Percentiles rank a stretch among this genome's conserved stretches.
Conservation (phyloP, 140 eudicot species). For the Anethum foeniculum region DNA sequence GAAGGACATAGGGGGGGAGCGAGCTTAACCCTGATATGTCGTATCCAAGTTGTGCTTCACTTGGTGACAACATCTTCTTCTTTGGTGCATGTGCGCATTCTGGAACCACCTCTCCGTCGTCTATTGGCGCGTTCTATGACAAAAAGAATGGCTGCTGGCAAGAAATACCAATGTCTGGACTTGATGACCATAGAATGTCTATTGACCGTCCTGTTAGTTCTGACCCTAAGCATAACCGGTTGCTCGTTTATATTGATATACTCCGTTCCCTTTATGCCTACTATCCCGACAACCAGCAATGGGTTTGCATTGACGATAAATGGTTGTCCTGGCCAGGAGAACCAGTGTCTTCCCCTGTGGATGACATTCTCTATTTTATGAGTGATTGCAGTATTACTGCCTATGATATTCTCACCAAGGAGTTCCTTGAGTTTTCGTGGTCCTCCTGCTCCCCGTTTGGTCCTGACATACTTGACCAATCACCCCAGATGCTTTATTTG, state of each 20-base stretch:
- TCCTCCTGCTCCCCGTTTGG: neutral
- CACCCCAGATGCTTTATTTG: neutral
- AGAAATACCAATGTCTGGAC: neutral
- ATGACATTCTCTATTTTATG: neutral
- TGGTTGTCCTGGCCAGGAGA: neutral
- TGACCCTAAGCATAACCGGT: neutral
- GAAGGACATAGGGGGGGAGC: neutral
- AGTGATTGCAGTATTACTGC: neutral
- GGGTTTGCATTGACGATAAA: neutral
- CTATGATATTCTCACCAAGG: neutral
- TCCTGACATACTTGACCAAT: neutral
- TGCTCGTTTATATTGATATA: neutral
- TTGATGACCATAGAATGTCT: neutral
- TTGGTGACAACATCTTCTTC: neutral
- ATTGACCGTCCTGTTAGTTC: neutral
- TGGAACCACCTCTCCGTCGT: neutral
- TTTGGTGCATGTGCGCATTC: neutral
- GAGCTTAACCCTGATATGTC: neutral
- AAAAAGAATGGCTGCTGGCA: neutral
- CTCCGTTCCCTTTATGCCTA: neutral
- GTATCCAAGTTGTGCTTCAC: neutral
- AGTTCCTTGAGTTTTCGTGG: neutral
- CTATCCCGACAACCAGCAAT: neutral
- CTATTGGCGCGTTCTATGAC: neutral
- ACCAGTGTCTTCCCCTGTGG: neutral